Conservation (phyloP, 257 asterid genomes). For the Fraxinus quadrangulata region DNA sequence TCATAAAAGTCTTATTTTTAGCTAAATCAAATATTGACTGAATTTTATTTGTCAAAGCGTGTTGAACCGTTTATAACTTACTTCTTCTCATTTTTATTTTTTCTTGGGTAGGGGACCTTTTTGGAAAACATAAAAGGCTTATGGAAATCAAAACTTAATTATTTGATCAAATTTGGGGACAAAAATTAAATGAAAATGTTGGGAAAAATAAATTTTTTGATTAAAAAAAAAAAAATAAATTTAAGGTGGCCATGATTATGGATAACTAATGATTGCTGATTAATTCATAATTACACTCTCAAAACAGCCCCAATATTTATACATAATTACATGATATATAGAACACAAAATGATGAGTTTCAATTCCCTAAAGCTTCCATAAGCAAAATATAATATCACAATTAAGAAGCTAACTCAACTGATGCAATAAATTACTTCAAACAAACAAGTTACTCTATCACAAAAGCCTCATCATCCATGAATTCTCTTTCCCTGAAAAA, state of each 20-base stretch:
- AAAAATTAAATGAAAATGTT: background rate
- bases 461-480: slow-evolving; percentile 29
- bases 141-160: too few relatives aligned
- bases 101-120: too few relatives aligned
- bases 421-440: background rate
- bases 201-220: background rate
- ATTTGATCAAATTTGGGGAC: too few relatives aligned
- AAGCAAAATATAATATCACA: background rate
- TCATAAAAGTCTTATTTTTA: too few relatives aligned
- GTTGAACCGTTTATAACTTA: too few relatives aligned
- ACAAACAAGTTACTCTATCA: background rate
- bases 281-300: background rate
- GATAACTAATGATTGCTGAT: background rate
- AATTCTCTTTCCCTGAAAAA: slow-evolving; percentile 33
- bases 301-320: background rate
- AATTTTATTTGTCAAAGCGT: too few relatives aligned
- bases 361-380: background rate
- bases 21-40: too few relatives aligned
- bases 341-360: background rate
- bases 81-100: too few relatives aligned
- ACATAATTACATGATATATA: background rate
- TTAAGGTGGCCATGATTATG: background rate
- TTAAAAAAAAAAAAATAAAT: background rate
- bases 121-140: too few relatives aligned
- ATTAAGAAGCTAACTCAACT: background rate